These are phyloP conservation scores for Raddia distichophylla DNA, from an alignment of 176 grass and related monocot genomes.

Conservation along the genomic window DNA sequence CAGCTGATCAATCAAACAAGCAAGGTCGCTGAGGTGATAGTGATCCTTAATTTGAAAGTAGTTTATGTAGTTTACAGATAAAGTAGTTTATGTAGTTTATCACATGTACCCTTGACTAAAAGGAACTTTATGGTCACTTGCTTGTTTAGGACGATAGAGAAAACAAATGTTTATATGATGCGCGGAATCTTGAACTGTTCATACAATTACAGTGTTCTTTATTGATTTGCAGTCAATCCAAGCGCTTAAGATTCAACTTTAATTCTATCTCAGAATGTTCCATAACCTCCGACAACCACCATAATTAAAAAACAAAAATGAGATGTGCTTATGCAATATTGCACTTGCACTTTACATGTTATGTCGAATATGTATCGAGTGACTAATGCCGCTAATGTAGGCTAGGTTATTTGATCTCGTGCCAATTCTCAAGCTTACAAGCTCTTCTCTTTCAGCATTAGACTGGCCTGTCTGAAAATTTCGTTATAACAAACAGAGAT, in stretches of 20 bases:
- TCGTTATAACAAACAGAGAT: too few relatives aligned
- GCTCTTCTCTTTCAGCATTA: not conserved
- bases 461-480: not conserved
- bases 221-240: not conserved
- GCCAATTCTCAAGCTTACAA: not conserved
- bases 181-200: not conserved
- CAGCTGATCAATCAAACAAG: constrained; percentile 17
- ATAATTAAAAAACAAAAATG: not conserved
- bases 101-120: not conserved
- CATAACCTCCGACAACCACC: not conserved
- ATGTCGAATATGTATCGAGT: too few relatives aligned
- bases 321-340: too few relatives aligned
- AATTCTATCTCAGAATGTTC: not conserved
- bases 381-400: not conserved
- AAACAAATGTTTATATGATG: not conserved
- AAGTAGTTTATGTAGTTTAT: not conserved
- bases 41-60: not conserved
- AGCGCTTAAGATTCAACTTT: not conserved
- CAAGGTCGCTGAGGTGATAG: not conserved
- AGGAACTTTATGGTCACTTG: not conserved
- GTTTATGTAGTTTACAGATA: not conserved
- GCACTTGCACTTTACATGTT: too few relatives aligned
- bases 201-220: not conserved
- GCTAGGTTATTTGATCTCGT: not conserved
- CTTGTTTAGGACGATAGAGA: not conserved